Evolutionary conservation across 1,284 basidiomycete genomes (phyloP).

Genomic region (Sanguinoderma infundibulare): DNA sequence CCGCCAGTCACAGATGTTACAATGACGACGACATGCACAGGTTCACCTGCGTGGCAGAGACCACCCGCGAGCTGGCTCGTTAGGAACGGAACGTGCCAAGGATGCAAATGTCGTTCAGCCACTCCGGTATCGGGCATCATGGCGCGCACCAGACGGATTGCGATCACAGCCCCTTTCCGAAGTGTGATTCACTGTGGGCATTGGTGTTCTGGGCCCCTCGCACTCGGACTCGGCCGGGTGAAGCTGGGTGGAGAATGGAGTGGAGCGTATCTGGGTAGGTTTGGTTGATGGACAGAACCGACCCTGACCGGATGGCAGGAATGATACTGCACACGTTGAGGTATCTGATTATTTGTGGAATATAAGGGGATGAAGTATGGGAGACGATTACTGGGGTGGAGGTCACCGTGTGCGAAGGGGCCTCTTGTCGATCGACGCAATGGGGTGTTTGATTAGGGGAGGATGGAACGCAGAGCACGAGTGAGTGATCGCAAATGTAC

Average conservation of each 20-base stretch:
- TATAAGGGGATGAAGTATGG: background rate
- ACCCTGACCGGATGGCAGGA: too few species aligned
- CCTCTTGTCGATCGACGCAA: conserved; percentile 11
- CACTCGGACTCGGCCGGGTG: background rate
- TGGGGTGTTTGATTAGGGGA: background rate
- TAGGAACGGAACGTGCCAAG: too few species aligned
- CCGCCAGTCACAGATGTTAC: too few species aligned
- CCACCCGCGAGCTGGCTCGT: too few species aligned
- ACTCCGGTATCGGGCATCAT: too few species aligned
- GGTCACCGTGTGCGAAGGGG: conserved; percentile 4
- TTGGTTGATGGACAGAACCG: conserved; percentile 6
- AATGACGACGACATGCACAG: too few species aligned
- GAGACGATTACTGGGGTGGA: background rate
- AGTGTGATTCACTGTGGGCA: too few species aligned
- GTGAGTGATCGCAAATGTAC: background rate
- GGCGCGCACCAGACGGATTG: too few species aligned
- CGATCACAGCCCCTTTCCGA: too few species aligned
- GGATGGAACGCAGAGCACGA: background rate
- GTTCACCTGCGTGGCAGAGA: too few species aligned
- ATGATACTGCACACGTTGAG: background rate
- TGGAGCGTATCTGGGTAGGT: background rate
- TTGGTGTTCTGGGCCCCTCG: background rate
- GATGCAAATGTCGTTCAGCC: too few species aligned
- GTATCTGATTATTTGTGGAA: background rate
- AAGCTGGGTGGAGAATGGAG: background rate